A percentile compares a stretch with the other conserved stretches of the same genome.
Evolutionary conservation across 768 basidiomycete genomes (phyloP).

Genomic region (Trametes cingulata): DNA sequence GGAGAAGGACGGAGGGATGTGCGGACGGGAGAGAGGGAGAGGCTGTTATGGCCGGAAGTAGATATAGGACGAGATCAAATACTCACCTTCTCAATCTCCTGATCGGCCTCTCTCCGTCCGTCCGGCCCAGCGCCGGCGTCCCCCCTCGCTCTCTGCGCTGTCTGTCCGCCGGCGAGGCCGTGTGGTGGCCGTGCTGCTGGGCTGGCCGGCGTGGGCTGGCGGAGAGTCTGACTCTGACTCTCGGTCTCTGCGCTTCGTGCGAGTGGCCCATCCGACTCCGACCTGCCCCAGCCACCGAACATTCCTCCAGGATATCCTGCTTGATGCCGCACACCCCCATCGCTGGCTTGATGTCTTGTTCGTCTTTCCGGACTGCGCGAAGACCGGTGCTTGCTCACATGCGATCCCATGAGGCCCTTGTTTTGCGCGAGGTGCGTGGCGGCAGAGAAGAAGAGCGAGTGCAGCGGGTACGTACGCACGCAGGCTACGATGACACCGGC

Average conservation of each 20-base stretch:
- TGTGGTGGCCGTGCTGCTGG: not conserved
- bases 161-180: slow-evolving; percentile 7
- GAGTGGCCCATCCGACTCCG: not conserved
- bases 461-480: not conserved
- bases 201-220: not conserved
- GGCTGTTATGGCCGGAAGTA: slow-evolving; percentile 9
- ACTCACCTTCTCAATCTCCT: slow-evolving; percentile 3
- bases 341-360: not conserved
- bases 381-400: slow-evolving; percentile 4
- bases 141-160: not conserved
- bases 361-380: not conserved
- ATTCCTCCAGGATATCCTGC: not conserved
- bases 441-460: slow-evolving; percentile 1
- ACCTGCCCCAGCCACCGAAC: not conserved
- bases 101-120: slow-evolving; percentile 9
- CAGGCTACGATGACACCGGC: not conserved
- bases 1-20: not conserved
- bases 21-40: not conserved
- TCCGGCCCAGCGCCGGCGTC: not conserved
- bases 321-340: not conserved
- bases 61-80: slow-evolving; percentile 9
- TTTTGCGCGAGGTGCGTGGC: not conserved
- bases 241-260: no score
- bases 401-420: not conserved
- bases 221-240: not conserved